Base-by-base conservation (phyloP, 2,329 filamentous ascomycete genomes). In the Ophiostoma sp. region DNA sequence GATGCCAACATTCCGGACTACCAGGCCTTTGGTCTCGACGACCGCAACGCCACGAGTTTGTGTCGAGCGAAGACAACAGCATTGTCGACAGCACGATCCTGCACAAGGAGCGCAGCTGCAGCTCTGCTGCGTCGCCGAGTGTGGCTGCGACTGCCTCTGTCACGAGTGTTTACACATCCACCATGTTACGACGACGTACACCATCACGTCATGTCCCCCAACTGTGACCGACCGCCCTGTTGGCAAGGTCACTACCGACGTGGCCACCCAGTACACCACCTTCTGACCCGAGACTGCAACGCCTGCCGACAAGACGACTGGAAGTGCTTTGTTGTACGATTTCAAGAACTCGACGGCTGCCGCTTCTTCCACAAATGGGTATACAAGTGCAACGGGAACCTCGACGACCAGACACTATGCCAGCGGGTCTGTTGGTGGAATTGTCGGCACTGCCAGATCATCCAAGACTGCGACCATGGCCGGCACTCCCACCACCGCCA, bases 281-380 rank as follows among this genome's bases (percentile, higher is more conserved):
- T 76, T 81, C 72, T 81, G 80, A 77, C 81, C 81, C n/a, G 77
- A 81, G 54, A 74, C 36, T 13, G 39, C 39, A 31, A 31, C 39
- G 39, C 39, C 27, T 41, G 39, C 39, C 39, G 39, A 10, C 11
- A 41, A 52, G 48, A 15, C 48, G 15, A 7, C 48, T 31, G 27
- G 27, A 3, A 31, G 27, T 31, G 27, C 27, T 1, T 52, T 15
- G 17, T 4, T 10, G 52, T 57, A 57, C 23, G n/a, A 8, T 4
- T 57, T 57, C 1, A 57, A 57, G n/a, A 57, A 13, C 52, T 20
- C 10, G 11, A 27, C 52, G 52, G 52, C 52, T 57, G 23, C 10
- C n/a, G 10, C 52, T 57, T 27, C 39, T 57, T 57, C 44, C 44
- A 48, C 44, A 20, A 48, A 20, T 17, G 44, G 44, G 5, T 20